Percentiles rank a stretch among this genome's conserved stretches.
Conservation (phyloP, 768 basidiomycete genomes). For the Lactifluus volemus region DNA sequence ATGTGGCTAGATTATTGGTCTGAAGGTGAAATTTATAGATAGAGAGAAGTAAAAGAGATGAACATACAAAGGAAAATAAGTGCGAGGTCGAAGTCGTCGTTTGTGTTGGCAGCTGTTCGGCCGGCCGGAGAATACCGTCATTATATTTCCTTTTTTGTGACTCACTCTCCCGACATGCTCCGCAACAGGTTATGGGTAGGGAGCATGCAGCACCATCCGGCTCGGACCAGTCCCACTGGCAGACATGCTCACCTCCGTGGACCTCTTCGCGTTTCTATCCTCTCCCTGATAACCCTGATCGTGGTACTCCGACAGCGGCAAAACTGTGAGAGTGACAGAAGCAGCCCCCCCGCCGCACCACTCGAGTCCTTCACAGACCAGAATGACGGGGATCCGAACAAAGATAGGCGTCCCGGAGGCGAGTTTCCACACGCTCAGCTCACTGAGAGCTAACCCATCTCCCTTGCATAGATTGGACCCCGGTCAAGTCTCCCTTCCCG, state of each 20-base stretch:
- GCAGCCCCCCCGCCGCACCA: not conserved
- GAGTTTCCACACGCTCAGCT: not conserved
- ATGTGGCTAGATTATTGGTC: not conserved
- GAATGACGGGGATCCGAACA: constrained; percentile 18
- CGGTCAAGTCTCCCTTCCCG: constrained; percentile 45
- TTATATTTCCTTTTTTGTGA: not conserved
- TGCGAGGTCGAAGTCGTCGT: not conserved
- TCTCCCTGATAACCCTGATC: not conserved
- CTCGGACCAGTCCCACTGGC: too few species aligned
- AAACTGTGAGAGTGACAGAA: not conserved
- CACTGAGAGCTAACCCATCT: not conserved
- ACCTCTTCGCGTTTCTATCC: not conserved
- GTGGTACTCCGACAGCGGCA: not conserved
- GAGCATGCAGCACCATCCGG: too few species aligned
- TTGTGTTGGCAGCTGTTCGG: not conserved
- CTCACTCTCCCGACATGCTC: not conserved
- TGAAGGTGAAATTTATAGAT: not conserved
- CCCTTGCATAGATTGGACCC: constrained; percentile 39
- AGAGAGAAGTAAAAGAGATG: not conserved
- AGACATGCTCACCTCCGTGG: not conserved
- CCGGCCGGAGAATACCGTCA: not conserved
- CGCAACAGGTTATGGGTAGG: not conserved
- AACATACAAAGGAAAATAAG: constrained; percentile 3
- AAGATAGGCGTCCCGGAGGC: constrained; percentile 23
- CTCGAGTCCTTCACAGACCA: not conserved